Conservation (phyloP, 371 early-diverging fungal genomes). For the Saksenaea vasiformis region DNA sequence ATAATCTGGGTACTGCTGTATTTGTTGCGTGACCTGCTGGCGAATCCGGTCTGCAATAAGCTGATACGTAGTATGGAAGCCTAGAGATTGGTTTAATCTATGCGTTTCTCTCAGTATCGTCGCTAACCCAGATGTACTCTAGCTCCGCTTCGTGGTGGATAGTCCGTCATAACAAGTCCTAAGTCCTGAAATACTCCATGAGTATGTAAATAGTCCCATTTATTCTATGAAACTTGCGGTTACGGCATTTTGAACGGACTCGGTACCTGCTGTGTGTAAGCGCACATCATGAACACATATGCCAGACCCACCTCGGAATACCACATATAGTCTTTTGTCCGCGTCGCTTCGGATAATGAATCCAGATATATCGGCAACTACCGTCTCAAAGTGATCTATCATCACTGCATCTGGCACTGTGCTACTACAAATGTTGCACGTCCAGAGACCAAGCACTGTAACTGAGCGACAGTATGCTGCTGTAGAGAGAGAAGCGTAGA, state of each 20-base stretch:
- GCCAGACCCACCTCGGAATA: slow-evolving; percentile 16
- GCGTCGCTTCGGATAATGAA: slow-evolving; percentile 16
- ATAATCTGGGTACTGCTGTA: slow-evolving; percentile 13
- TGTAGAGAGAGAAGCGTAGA: slow-evolving; percentile 14
- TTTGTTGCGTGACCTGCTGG: no score
- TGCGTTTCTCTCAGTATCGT: neutral
- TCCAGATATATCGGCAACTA: slow-evolving; percentile 12
- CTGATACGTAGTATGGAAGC: slow-evolving; percentile 14
- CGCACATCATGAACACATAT: neutral
- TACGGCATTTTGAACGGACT: slow-evolving; percentile 14
- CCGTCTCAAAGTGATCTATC: slow-evolving; percentile 17
- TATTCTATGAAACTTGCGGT: slow-evolving; percentile 10
- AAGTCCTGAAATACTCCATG: slow-evolving; percentile 4
- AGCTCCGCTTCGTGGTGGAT: slow-evolving; percentile 11
- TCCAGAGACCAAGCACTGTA: slow-evolving; percentile 7
- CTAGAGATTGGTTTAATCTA: neutral
- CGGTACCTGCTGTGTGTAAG: neutral
- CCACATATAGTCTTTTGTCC: slow-evolving; percentile 19
- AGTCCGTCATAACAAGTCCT: neutral
- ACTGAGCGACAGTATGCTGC: slow-evolving; percentile 20
- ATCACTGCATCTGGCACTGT: slow-evolving; percentile 8
- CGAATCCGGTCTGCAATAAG: neutral
- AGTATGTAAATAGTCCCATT: neutral
- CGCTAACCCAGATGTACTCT: slow-evolving; percentile 7
- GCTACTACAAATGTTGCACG: slow-evolving; percentile 10